Evolutionary conservation across 345 rosid genomes (phyloP).

Genomic region (Boechera stricta): DNA sequence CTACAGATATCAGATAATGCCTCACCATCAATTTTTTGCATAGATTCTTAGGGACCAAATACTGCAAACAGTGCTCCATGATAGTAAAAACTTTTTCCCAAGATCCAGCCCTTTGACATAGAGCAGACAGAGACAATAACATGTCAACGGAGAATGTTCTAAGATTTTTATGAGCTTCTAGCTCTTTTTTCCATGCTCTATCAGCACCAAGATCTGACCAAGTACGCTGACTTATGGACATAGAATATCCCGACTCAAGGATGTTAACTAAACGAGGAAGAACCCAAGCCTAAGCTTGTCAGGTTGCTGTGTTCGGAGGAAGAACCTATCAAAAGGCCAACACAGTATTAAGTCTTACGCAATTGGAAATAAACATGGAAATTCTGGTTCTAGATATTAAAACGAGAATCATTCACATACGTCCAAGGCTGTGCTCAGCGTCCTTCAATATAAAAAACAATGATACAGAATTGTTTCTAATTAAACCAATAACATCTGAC

Average conservation of each 20-base stretch:
- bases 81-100: conserved; percentile 77
- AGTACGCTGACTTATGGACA: conserved; percentile 50
- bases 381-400: conserved; percentile 22
- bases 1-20: conserved; percentile 52
- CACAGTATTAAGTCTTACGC: conserved; percentile 8
- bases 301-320: conserved; percentile 51
- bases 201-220: conserved; percentile 62
- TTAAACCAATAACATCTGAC: conserved; percentile 75
- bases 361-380: background rate
- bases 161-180: conserved; percentile 66
- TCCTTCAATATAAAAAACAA: conserved; percentile 69
- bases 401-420: conserved; percentile 49
- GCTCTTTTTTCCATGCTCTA: conserved; percentile 68
- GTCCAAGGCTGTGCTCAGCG: conserved; percentile 68
- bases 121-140: conserved; percentile 68
- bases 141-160: conserved; percentile 80
- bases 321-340: conserved; percentile 50
- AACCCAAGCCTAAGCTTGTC: conserved; percentile 50
- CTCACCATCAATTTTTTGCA: conserved; percentile 53
- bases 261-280: conserved; percentile 74
- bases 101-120: conserved; percentile 67
- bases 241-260: conserved; percentile 43
- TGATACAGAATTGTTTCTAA: conserved; percentile 79
- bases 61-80: conserved; percentile 65
- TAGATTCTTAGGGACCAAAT: conserved; percentile 72